Evolutionary conservation across 2,329 filamentous ascomycete species (phyloP).

Genomic region (Cladosporium halotolerans): DNA sequence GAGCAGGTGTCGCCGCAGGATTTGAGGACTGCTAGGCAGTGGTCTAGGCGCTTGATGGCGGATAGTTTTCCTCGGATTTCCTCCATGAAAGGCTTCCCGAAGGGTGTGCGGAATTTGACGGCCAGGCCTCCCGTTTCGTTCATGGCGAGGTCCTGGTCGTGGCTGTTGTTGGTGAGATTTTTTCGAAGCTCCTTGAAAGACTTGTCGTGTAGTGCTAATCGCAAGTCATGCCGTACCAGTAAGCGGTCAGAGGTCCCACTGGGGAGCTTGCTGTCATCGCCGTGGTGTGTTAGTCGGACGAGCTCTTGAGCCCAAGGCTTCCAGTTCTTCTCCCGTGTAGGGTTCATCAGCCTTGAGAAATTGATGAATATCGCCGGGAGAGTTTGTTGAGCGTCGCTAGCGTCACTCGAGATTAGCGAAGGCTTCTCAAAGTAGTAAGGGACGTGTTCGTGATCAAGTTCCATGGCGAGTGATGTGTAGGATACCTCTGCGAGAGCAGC

Average conservation of each 20-base stretch:
- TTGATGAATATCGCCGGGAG: slow-evolving; percentile 14
- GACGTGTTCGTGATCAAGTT: slow-evolving; percentile 20
- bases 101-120: slow-evolving; percentile 52
- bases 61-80: slow-evolving; percentile 56
- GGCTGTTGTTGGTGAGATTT: slow-evolving; percentile 28
- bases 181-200: slow-evolving; percentile 34
- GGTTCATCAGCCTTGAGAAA: slow-evolving; percentile 17
- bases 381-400: slow-evolving; percentile 6
- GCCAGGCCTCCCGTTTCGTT: slow-evolving; percentile 57
- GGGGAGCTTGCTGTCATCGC: slow-evolving; percentile 9
- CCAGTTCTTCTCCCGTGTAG: slow-evolving; percentile 11
- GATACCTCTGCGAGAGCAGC: slow-evolving; percentile 33
- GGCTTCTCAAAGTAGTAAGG: slow-evolving; percentile 18
- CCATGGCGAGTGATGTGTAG: slow-evolving; percentile 21
- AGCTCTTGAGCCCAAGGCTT: slow-evolving; percentile 20
- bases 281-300: slow-evolving; percentile 21
- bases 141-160: slow-evolving; percentile 58
- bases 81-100: slow-evolving; percentile 55
- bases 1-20: slow-evolving; percentile 53
- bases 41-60: slow-evolving; percentile 63
- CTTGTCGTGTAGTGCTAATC: slow-evolving; percentile 31
- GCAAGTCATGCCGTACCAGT: slow-evolving; percentile 35
- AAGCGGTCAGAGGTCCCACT: slow-evolving; percentile 1
- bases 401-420: slow-evolving; percentile 11
- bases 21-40: slow-evolving; percentile 61